Evolutionary conservation across 768 basidiomycete genomes (phyloP).

Genomic region (Boletus sensibilis): DNA sequence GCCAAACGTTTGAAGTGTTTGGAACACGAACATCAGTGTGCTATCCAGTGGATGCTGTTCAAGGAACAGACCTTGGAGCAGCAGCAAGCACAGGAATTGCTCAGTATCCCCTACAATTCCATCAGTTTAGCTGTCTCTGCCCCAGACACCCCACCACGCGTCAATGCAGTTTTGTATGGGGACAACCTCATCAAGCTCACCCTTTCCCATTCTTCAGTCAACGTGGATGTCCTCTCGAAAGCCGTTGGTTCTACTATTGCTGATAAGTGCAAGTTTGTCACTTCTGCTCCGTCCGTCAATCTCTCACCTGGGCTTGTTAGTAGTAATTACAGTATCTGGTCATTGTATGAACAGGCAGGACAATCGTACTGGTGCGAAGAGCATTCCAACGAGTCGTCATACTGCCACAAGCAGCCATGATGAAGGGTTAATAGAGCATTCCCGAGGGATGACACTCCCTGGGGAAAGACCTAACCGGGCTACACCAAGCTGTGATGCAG

Average conservation of each 20-base stretch:
- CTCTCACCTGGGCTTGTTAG: constrained; percentile 71
- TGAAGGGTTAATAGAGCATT: constrained; percentile 73
- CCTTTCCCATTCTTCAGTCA: constrained; percentile 52
- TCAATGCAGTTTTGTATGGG: constrained; percentile 67
- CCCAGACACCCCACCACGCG: constrained; percentile 82
- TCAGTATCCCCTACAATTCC: constrained; percentile 69
- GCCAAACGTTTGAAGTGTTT: constrained; percentile 89
- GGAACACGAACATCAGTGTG: constrained; percentile 83
- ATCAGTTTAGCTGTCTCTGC: constrained; percentile 77
- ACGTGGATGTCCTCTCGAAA: constrained; percentile 61
- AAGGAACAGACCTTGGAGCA: constrained; percentile 95
- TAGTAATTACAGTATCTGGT: too few relatives aligned
- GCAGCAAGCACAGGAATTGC: constrained; percentile 83
- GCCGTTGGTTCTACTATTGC: constrained; percentile 64
- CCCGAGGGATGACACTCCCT: constrained; percentile 68
- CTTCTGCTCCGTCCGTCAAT: constrained; percentile 76
- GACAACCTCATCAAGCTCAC: constrained; percentile 45
- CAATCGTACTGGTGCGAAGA: constrained; percentile 77
- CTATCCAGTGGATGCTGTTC: constrained; percentile 82
- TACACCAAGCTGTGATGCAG: constrained; percentile 53
- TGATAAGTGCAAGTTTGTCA: constrained; percentile 85
- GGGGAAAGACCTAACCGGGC: constrained; percentile 58
- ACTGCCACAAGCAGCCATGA: constrained; percentile 87
- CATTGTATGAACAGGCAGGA: constrained; percentile 52
- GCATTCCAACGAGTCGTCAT: constrained; percentile 89